A percentile compares a stretch with the other conserved stretches of the same genome.
Evolutionary conservation across 352 stramenopile species (phyloP).

Genomic region (Globisporangium rhizosaccharum): DNA sequence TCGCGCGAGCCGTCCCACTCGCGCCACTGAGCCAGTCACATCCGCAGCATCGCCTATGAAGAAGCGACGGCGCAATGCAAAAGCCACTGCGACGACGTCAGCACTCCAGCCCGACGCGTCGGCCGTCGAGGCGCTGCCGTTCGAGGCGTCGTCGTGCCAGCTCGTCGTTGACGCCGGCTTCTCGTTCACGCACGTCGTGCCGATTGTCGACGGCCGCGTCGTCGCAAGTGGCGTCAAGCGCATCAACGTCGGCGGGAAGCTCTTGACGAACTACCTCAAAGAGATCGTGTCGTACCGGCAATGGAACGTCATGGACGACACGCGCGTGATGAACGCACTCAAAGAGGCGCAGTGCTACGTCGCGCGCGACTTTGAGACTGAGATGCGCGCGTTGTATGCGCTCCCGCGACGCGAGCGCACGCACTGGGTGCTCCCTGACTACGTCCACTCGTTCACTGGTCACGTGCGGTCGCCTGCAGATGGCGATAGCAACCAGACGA

Average conservation of each 20-base stretch:
- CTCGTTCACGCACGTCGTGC: conserved; percentile 93
- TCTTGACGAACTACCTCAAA: conserved; percentile 97
- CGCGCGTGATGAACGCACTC: conserved; percentile 64
- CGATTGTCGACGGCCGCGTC: conserved; percentile 71
- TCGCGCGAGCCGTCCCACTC: conserved; percentile 5
- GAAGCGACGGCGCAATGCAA: conserved; percentile 16
- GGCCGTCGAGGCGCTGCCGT: conserved; percentile 9
- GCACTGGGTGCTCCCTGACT: conserved; percentile 83
- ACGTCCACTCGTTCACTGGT: conserved; percentile 66
- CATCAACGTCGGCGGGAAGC: conserved; percentile 93
- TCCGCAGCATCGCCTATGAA: background rate
- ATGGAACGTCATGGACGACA: conserved; percentile 95
- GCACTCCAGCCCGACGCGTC: too few relatives aligned
- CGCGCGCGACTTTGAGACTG: conserved; percentile 77
- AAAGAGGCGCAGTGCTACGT: conserved; percentile 91
- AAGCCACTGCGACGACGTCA: background rate
- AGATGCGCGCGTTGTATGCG: conserved; percentile 54
- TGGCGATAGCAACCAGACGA: conserved; percentile 6
- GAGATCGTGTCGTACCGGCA: conserved; percentile 95
- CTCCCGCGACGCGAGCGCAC: conserved; percentile 22
- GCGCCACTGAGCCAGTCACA: conserved; percentile 10
- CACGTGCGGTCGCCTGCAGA: conserved; percentile 12
- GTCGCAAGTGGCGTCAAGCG: conserved; percentile 47
- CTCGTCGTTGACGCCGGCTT: conserved; percentile 93
- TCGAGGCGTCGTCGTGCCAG: conserved; percentile 52